These are phyloP conservation scores for Endocalyx cinctus DNA, from an alignment of 2,329 filamentous ascomycete species.

Conservation along the genomic window DNA sequence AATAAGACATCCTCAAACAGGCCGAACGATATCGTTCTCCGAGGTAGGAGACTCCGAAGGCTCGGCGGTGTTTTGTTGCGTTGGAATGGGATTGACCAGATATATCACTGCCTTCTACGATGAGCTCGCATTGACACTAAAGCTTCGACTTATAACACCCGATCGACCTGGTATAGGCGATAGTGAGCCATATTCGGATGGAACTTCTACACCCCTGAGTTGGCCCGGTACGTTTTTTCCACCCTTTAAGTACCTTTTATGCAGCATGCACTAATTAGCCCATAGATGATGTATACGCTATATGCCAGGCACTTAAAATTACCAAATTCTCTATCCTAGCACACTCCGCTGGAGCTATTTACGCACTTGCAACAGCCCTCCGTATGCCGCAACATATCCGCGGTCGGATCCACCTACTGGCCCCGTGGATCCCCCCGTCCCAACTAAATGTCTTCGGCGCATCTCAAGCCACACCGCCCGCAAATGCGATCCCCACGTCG, in stretches of 20 bases:
- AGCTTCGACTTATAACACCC: slow-evolving; percentile 84
- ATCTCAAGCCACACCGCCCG: slow-evolving; percentile 70
- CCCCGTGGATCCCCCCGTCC: slow-evolving; percentile 95
- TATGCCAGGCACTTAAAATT: slow-evolving; percentile 87
- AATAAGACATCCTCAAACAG: slow-evolving; percentile 79
- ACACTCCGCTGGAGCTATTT: slow-evolving; percentile 96
- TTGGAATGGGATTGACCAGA: slow-evolving; percentile 94
- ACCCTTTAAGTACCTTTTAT: background rate
- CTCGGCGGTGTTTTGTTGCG: slow-evolving; percentile 90
- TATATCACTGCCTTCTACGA: slow-evolving; percentile 98
- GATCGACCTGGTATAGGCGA: slow-evolving; percentile 92
- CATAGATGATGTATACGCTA: slow-evolving; percentile 77
- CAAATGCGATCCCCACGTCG: slow-evolving; percentile 82
- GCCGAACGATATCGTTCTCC: slow-evolving; percentile 87
- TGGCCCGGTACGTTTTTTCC: slow-evolving; percentile 72
- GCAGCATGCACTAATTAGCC: slow-evolving; percentile 20
- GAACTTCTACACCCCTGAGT: slow-evolving; percentile 77
- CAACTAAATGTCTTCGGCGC: slow-evolving; percentile 78
- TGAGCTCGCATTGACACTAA: slow-evolving; percentile 83
- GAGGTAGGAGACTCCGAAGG: slow-evolving; percentile 92
- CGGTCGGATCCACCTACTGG: slow-evolving; percentile 87
- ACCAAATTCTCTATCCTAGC: slow-evolving; percentile 95
- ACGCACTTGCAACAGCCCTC: slow-evolving; percentile 88
- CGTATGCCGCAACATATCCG: slow-evolving; percentile 95
- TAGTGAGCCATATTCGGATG: slow-evolving; percentile 79